Evolutionary conservation across 2,329 filamentous ascomycete species (phyloP).

Genomic region (Bimuria novae-zelandiae): DNA sequence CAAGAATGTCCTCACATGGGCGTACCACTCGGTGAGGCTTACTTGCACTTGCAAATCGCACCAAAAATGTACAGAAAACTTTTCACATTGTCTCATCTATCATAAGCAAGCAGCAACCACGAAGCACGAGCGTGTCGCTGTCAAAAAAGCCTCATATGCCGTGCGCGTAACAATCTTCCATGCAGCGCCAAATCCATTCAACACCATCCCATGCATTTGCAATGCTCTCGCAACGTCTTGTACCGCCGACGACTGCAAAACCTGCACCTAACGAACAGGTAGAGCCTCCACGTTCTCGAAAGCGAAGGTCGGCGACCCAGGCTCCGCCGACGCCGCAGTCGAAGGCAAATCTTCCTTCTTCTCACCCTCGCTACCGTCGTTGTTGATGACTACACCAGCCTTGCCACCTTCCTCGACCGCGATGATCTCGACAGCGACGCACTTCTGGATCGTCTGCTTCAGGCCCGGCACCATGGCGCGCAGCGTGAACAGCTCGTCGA

Average conservation of each 20-base stretch:
- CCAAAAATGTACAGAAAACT: neutral
- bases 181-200: neutral
- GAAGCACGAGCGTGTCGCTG: neutral
- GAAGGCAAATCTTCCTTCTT: constrained; percentile 62
- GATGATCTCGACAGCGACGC: constrained; percentile 73
- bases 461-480: constrained; percentile 78
- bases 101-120: neutral
- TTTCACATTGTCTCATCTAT: constrained; percentile 3
- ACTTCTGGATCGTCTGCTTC: constrained; percentile 72
- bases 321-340: constrained; percentile 74
- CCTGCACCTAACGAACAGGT: constrained; percentile 12
- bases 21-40: too few species aligned
- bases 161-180: neutral
- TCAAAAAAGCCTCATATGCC: neutral
- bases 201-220: neutral
- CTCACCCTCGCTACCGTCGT: constrained; percentile 61
- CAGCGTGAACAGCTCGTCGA: constrained; percentile 80
- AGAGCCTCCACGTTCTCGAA: constrained; percentile 73
- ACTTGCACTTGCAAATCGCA: neutral
- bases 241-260: neutral
- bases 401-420: constrained; percentile 72
- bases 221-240: neutral
- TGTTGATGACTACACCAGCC: constrained; percentile 60
- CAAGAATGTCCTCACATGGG: too few species aligned
- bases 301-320: constrained; percentile 78